phyloP scores from a whole-genome alignment of 2,329 filamentous ascomycete species.

The Pseudogymnoascus sp. region DNA sequence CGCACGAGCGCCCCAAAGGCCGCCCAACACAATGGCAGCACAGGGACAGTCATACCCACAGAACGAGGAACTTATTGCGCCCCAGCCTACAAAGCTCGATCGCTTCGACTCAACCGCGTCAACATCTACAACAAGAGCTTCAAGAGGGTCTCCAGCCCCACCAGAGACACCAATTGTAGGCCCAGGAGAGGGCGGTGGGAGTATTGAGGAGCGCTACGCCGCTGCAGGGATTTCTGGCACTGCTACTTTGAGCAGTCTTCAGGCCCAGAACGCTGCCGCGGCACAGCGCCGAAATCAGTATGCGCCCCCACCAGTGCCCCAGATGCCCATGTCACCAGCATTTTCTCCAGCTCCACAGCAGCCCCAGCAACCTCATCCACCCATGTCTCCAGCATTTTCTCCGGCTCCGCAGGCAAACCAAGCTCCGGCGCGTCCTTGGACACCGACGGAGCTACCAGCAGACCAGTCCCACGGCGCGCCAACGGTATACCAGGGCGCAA shows the following conservation, averaged over 20 bases:
- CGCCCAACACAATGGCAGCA: conserved; percentile 26
- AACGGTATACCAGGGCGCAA: conserved; percentile 81
- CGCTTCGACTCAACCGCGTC: conserved; percentile 76
- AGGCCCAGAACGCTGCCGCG: conserved; percentile 67
- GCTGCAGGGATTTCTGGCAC: conserved; percentile 84
- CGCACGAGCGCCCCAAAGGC: conserved; percentile 44
- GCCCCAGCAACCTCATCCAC: conserved; percentile 29
- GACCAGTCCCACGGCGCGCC: conserved; percentile 82
- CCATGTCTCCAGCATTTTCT: conserved; percentile 23
- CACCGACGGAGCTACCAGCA: conserved; percentile 83
- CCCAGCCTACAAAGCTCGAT: conserved; percentile 40
- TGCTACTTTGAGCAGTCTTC: conserved; percentile 68
- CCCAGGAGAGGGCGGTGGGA: conserved; percentile 61
- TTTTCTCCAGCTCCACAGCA: conserved; percentile 23
- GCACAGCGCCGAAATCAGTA: conserved; percentile 77
- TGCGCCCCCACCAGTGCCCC: conserved; percentile 38
- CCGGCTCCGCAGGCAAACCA: conserved; percentile 24
- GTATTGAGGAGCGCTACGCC: conserved; percentile 86
- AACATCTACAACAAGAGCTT: conserved; percentile 84
- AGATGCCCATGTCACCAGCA: conserved; percentile 27
- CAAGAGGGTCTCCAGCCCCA: conserved; percentile 85
- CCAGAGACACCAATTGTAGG: conserved; percentile 83
- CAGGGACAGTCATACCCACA: conserved; percentile 42
- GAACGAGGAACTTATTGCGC: conserved; percentile 19
- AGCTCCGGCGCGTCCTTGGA: conserved; percentile 65